Conservation (phyloP, 768 basidiomycete genomes). For the Psilocybe sp. region DNA sequence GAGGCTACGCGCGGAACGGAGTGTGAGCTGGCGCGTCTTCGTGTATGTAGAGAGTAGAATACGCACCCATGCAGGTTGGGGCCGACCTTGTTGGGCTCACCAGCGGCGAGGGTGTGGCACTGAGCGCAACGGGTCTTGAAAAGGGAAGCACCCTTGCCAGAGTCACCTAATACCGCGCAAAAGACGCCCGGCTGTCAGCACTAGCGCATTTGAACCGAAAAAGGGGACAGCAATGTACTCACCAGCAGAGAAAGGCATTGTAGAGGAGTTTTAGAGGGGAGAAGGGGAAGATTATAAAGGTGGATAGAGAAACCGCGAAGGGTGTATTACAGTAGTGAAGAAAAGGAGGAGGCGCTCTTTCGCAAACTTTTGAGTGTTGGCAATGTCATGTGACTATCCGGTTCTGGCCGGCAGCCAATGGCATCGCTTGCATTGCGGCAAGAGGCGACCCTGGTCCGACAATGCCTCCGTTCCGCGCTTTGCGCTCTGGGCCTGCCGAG, state of each 20-base stretch:
- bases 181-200: neutral
- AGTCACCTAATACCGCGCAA: constrained; percentile 56
- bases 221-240: constrained; percentile 9
- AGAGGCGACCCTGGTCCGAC: neutral
- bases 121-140: constrained; percentile 97
- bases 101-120: constrained; percentile 84
- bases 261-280: constrained; percentile 16
- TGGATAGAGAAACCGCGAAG: constrained; percentile 12
- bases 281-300: constrained; percentile 20
- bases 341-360: constrained; percentile 2
- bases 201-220: constrained; percentile 42
- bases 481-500: neutral
- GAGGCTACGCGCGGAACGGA: constrained; percentile 39
- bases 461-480: constrained; percentile 1
- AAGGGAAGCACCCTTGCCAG: constrained; percentile 85
- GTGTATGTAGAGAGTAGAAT: neutral
- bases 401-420: constrained; percentile 31
- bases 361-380: constrained; percentile 22
- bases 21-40: constrained; percentile 8
- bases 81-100: constrained; percentile 85
- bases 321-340: constrained; percentile 16
- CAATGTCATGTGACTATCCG: constrained; percentile 28
- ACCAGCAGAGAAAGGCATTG: constrained; percentile 43
- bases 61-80: constrained; percentile 92
- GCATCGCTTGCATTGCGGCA: constrained; percentile 11